phyloP scores from a whole-genome alignment of 306 rosid genomes.

The Coriaria nepalensis region DNA sequence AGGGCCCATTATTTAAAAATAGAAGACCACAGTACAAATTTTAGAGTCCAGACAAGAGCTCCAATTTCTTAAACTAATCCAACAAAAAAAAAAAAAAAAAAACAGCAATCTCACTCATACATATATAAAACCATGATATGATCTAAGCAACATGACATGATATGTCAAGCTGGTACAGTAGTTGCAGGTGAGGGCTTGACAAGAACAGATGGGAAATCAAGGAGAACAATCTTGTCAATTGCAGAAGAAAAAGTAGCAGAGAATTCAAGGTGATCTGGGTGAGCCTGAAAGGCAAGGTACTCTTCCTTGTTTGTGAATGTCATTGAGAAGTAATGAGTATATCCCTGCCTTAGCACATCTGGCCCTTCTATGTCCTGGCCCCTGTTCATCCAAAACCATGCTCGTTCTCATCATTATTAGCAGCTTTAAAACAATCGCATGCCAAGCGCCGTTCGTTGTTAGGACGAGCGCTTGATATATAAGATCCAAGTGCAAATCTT shows the following conservation, averaged over 20 bases:
- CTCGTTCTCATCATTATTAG: too few relatives aligned
- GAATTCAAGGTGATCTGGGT: constrained; percentile 68
- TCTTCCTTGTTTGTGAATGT: constrained; percentile 76
- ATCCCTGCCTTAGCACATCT: constrained; percentile 72
- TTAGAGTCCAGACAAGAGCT: too few relatives aligned
- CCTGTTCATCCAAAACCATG: constrained; percentile 26
- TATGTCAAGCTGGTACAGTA: constrained; percentile 10
- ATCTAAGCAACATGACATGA: too few relatives aligned
- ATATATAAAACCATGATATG: constrained; percentile 5
- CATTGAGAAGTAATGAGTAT: constrained; percentile 74
- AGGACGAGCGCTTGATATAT: too few relatives aligned
- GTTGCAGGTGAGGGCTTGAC: constrained; percentile 34
- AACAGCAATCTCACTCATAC: too few relatives aligned
- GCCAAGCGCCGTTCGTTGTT: too few relatives aligned
- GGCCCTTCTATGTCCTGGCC: constrained; percentile 70
- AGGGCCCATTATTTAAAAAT: too few relatives aligned
- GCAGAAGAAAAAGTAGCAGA: constrained; percentile 64
- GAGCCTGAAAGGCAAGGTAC: constrained; percentile 44
- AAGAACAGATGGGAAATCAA: constrained; percentile 63
- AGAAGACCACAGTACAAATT: too few relatives aligned
- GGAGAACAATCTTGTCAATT: constrained; percentile 70
- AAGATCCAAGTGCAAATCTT: too few relatives aligned
- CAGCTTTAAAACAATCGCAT: too few relatives aligned
- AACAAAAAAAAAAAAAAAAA: too few relatives aligned
- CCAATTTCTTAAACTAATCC: too few relatives aligned